These are phyloP conservation scores for Cutaneotrichosporon sp. DNA, from an alignment of 1,284 basidiomycete genomes.

Conservation along the genomic window DNA sequence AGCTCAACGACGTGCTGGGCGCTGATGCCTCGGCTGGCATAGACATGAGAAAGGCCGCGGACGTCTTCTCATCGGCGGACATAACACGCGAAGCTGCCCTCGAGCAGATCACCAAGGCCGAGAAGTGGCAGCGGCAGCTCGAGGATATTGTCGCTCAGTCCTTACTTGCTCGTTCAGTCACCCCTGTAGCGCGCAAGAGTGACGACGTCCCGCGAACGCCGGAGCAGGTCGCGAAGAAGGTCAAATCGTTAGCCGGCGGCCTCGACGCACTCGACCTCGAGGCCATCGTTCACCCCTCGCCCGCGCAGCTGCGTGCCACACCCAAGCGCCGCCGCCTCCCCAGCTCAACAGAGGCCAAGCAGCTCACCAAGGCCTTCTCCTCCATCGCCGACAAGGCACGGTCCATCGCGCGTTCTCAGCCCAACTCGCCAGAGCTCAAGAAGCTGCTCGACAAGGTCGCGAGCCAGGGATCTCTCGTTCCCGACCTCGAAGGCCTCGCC, in stretches of 20 bases:
- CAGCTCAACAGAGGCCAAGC: slow-evolving; percentile 13
- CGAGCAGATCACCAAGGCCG: slow-evolving; percentile 3
- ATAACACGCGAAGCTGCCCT: slow-evolving; percentile 19
- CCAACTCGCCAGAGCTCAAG: slow-evolving; percentile 8
- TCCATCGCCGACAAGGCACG: slow-evolving; percentile 28
- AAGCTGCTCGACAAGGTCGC: slow-evolving; percentile 18
- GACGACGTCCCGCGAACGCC: background rate
- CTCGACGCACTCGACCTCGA: slow-evolving; percentile 33
- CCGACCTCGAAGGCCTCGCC: slow-evolving; percentile 23
- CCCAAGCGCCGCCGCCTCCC: slow-evolving; percentile 27
- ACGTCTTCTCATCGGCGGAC: slow-evolving; percentile 22
- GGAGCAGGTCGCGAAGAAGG: slow-evolving; percentile 1
- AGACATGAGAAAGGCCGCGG: slow-evolving; percentile 17
- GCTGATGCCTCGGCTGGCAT: background rate
- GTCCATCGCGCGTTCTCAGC: slow-evolving; percentile 5
- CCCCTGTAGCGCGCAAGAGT: background rate
- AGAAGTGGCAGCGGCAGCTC: slow-evolving; percentile 17
- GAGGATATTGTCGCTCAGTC: slow-evolving; percentile 8
- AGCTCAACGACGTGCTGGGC: slow-evolving; percentile 17
- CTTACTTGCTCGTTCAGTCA: background rate
- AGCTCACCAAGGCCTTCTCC: slow-evolving; percentile 19
- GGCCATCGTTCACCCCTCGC: slow-evolving; percentile 17
- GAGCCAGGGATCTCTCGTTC: slow-evolving; percentile 12
- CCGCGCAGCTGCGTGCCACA: slow-evolving; percentile 11
- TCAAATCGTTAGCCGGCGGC: slow-evolving; percentile 24